These are phyloP conservation scores for Solanum pennellii DNA, from an alignment of 257 asterid genomes.

Conservation along the genomic window DNA sequence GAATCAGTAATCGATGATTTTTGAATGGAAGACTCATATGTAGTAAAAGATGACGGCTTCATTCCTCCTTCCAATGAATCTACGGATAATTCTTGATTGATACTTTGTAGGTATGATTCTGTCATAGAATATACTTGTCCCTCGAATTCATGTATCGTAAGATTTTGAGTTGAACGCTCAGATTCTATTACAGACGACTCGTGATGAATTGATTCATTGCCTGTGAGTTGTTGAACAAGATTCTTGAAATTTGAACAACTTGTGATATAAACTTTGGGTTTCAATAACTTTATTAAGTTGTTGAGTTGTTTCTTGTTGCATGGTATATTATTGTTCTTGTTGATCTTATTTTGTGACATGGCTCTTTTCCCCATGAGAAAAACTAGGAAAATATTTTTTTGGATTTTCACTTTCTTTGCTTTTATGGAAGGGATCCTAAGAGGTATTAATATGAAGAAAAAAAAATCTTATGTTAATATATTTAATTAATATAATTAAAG, in stretches of 20 bases:
- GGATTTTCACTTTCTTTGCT: conserved; percentile 1
- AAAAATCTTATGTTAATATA: background rate
- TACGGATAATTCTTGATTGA: background rate
- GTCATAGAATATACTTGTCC: background rate
- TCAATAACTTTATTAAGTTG: conserved; percentile 20
- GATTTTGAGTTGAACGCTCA: background rate
- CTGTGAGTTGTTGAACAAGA: conserved; percentile 32
- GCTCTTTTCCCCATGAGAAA: conserved; percentile 28
- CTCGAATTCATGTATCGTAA: conserved; percentile 12
- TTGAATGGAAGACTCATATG: conserved; percentile 13
- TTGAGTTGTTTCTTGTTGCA: conserved; percentile 22
- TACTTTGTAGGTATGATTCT: background rate
- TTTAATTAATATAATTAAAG: conserved; percentile 3
- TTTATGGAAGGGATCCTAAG: conserved; percentile 6
- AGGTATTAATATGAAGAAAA: conserved; percentile 1
- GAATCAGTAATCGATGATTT: background rate
- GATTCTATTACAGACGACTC: background rate
- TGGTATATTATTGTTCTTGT: conserved; percentile 4
- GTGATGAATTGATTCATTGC: conserved; percentile 13
- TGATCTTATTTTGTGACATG: background rate
- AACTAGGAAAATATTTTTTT: conserved; percentile 3
- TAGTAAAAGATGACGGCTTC: conserved; percentile 7
- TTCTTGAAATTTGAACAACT: conserved; percentile 34
- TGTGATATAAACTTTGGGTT: conserved; percentile 39
- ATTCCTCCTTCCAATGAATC: conserved; percentile 12